These are phyloP conservation scores for Ambrosia trifida DNA, from an alignment of 129 eudicot genomes.

Conservation along the genomic window DNA sequence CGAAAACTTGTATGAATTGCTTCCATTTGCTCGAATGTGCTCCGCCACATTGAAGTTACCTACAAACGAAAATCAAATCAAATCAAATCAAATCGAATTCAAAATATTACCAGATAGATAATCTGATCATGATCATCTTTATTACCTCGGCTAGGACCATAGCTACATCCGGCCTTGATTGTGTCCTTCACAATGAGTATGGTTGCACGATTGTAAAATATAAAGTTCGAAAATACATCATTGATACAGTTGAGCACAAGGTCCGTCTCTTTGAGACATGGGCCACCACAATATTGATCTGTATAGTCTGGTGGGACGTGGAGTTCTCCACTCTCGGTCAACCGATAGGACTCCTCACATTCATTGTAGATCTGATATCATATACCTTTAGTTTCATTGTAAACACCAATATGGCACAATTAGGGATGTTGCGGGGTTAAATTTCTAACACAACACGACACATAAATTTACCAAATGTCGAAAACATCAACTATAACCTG, in stretches of 20 bases:
- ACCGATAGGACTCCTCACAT: slow-evolving; percentile 60
- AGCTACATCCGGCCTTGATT: slow-evolving; percentile 62
- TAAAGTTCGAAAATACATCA: slow-evolving; percentile 46
- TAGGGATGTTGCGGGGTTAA: no score
- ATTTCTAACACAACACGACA: no score
- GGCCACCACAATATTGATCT: slow-evolving; percentile 68
- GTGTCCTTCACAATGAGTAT: slow-evolving; percentile 55
- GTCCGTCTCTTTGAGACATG: slow-evolving; percentile 66
- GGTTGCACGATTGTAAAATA: slow-evolving; percentile 64
- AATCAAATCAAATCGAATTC: background rate
- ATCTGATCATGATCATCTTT: background rate
- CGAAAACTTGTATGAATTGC: slow-evolving; percentile 34
- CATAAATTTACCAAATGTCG: no score
- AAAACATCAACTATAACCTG: no score
- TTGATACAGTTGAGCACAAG: slow-evolving; percentile 64
- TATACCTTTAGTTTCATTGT: background rate
- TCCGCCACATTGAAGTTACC: slow-evolving; percentile 74
- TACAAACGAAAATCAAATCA: slow-evolving; percentile 26
- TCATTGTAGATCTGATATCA: slow-evolving; percentile 55
- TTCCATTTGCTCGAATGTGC: slow-evolving; percentile 48
- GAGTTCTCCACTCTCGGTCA: slow-evolving; percentile 59
- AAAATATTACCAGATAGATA: background rate
- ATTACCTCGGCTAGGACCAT: slow-evolving; percentile 73
- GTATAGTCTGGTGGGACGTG: slow-evolving; percentile 54
- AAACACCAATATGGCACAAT: background rate